Evolutionary conservation across 768 basidiomycete genomes (phyloP).

Genomic region (Termitomyces sp.): DNA sequence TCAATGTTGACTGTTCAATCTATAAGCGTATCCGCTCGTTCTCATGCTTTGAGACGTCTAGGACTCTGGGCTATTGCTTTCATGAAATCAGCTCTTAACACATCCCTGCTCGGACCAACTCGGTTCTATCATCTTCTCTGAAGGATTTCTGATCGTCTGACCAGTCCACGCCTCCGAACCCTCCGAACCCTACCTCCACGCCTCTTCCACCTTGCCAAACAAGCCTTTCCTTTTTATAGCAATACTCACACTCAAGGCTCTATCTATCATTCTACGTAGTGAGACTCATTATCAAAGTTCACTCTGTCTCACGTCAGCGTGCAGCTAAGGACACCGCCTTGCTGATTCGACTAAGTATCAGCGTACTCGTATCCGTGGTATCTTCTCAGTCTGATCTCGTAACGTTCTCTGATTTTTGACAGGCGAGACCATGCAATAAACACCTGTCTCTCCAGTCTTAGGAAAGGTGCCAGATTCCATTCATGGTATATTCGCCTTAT

Average conservation of each 20-base stretch:
- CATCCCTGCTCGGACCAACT: not conserved
- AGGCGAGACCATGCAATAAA: not conserved
- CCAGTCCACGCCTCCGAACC: not conserved
- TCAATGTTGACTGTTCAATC: not conserved
- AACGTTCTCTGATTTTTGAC: not conserved
- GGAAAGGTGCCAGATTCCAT: not conserved
- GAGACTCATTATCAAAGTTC: not conserved
- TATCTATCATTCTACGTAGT: too few relatives aligned
- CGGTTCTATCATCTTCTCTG: not conserved
- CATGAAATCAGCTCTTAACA: not conserved
- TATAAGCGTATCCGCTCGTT: not conserved
- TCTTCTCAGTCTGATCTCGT: not conserved
- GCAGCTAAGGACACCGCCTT: not conserved
- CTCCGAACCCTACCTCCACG: not conserved
- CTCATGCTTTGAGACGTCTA: not conserved
- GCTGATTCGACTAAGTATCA: not conserved
- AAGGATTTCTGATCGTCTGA: not conserved
- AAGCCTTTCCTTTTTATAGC: not conserved
- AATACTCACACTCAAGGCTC: not conserved
- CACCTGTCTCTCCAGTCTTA: not conserved
- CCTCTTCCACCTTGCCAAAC: not conserved
- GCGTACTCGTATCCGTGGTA: not conserved
- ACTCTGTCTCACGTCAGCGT: not conserved
- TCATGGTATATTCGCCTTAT: not conserved
- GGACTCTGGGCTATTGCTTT: not conserved